Evolutionary conservation across 108 stramenopile genomes (phyloP).

Genomic region (Aurantiochytrium sp.): DNA sequence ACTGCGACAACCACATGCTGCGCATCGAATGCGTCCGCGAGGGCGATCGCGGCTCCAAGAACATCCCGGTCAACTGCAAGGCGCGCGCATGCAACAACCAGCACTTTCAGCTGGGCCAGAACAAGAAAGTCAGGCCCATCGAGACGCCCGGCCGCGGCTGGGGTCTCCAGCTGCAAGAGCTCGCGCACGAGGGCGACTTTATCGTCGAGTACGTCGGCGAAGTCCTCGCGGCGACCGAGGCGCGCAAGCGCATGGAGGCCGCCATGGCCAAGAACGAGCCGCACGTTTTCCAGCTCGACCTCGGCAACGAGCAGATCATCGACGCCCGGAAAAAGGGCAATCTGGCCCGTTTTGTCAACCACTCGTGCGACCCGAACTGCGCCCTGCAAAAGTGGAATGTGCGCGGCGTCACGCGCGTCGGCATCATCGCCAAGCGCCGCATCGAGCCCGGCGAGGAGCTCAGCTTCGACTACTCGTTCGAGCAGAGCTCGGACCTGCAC

Average conservation of each 20-base stretch:
- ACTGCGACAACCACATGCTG: slow-evolving; percentile 3
- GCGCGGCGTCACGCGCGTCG: slow-evolving; percentile 69
- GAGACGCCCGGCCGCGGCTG: slow-evolving; percentile 19
- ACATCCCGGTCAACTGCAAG: background rate
- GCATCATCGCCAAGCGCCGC: slow-evolving; percentile 72
- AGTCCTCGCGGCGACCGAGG: slow-evolving; percentile 60
- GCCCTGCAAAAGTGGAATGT: slow-evolving; percentile 85
- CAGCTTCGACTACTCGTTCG: slow-evolving; percentile 94
- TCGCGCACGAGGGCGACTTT: slow-evolving; percentile 59
- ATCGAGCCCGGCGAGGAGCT: slow-evolving; percentile 84
- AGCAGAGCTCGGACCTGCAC: slow-evolving; percentile 67
- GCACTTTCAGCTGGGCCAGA: background rate
- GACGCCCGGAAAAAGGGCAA: slow-evolving; percentile 87
- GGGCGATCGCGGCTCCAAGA: background rate
- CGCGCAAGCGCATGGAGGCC: background rate
- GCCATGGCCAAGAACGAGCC: background rate
- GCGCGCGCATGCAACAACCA: background rate
- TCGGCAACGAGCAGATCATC: slow-evolving; percentile 76
- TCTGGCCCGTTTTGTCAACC: slow-evolving; percentile 93
- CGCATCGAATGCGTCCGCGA: slow-evolving; percentile 18
- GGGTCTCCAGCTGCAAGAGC: background rate
- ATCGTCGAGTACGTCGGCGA: slow-evolving; percentile 77
- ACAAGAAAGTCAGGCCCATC: background rate
- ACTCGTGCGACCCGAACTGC: slow-evolving; percentile 93
- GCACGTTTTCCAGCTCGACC: slow-evolving; percentile 82